Percentiles rank a stretch among this genome's conserved stretches.
Evolutionary conservation across 2,329 filamentous ascomycete genomes (phyloP).

Genomic region (Penicillium sp.): DNA sequence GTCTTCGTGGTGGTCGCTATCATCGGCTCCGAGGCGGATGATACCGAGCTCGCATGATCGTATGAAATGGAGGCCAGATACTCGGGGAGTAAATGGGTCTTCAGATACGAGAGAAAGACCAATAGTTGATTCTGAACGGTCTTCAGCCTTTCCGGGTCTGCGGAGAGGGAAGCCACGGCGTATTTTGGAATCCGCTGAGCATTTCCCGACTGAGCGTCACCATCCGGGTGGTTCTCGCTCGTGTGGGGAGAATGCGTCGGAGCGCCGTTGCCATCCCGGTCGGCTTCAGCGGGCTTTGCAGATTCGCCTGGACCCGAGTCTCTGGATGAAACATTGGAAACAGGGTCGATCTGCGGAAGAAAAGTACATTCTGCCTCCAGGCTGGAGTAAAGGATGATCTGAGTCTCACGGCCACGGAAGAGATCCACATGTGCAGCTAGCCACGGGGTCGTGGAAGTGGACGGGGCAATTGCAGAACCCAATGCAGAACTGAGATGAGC

Average conservation of each 20-base stretch:
- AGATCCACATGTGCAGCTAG: constrained; percentile 39
- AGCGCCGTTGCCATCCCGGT: background rate
- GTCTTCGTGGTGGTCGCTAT: too few relatives aligned
- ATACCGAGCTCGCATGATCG: background rate
- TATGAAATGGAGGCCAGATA: constrained; percentile 20
- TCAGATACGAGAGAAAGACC: constrained; percentile 23
- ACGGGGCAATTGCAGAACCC: background rate
- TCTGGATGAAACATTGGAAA: background rate
- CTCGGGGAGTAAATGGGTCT: constrained; percentile 19
- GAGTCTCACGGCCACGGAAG: constrained; percentile 34
- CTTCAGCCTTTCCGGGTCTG: constrained; percentile 7
- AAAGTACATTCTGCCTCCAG: constrained; percentile 28
- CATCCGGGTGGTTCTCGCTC: background rate
- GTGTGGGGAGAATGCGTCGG: background rate
- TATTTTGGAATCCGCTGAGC: background rate
- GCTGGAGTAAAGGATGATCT: constrained; percentile 38
- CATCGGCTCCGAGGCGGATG: background rate
- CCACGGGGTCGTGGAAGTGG: constrained; percentile 26
- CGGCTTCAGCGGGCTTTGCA: background rate
- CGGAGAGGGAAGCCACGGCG: constrained; percentile 13
- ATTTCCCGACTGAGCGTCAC: background rate
- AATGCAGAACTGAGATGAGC: background rate
- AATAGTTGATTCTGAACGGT: constrained; percentile 24
- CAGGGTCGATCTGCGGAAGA: constrained; percentile 13
- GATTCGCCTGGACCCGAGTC: background rate